phyloP scores from a whole-genome alignment of 1,284 basidiomycete genomes.

The Cutaneotrichosporon arboriforme region DNA sequence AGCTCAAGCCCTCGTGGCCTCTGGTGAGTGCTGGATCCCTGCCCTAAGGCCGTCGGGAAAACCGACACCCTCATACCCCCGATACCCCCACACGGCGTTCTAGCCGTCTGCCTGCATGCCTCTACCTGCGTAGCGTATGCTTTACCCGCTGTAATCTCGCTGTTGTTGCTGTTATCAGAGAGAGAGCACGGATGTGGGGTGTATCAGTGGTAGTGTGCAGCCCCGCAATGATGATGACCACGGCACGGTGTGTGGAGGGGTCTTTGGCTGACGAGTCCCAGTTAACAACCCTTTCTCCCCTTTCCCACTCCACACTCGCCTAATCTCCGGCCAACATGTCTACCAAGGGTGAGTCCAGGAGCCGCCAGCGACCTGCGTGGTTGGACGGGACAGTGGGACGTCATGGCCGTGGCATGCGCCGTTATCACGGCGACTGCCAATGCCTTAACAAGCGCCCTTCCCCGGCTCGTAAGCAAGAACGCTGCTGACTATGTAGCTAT shows the following conservation, averaged over 20 bases:
- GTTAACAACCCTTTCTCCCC: neutral
- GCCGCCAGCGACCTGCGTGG: neutral
- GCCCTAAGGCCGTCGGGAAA: slow-evolving; percentile 5
- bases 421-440: neutral
- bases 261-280: neutral
- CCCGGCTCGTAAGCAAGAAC: neutral
- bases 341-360: slow-evolving; percentile 44
- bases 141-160: neutral
- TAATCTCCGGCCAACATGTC: slow-evolving; percentile 34
- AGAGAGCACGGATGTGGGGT: neutral
- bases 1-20: neutral
- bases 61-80: slow-evolving; percentile 1
- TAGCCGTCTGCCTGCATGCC: neutral
- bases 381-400: neutral
- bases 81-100: neutral
- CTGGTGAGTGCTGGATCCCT: slow-evolving; percentile 7
- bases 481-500: slow-evolving; percentile 58
- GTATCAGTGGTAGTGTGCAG: neutral
- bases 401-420: neutral
- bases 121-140: neutral
- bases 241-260: neutral
- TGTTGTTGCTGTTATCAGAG: neutral
- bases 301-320: slow-evolving; percentile 4
- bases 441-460: no score
- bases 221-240: neutral